Conservation (phyloP, 495 filamentous ascomycete species). For the Aspergillus egyptiacus region DNA sequence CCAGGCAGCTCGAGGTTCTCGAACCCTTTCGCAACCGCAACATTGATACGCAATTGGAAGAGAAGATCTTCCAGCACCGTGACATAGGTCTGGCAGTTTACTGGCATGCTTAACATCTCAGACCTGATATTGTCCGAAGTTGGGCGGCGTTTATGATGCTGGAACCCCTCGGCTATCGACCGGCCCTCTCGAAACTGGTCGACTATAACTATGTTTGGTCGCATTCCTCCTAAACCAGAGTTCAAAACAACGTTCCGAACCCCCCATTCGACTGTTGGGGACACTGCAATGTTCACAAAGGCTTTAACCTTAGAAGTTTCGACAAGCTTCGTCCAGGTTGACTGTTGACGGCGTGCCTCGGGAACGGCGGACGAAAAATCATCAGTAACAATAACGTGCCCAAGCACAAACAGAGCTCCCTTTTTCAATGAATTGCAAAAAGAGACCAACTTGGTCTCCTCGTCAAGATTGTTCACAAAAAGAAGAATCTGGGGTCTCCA, state of each 20-base stretch:
- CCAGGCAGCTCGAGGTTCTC: conserved; percentile 65
- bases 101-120: conserved; percentile 49
- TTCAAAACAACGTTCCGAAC: conserved; percentile 75
- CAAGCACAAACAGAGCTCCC: conserved; percentile 76
- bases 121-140: conserved; percentile 9
- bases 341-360: conserved; percentile 75
- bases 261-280: conserved; percentile 80
- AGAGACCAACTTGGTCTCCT: conserved; percentile 73
- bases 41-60: conserved; percentile 73
- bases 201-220: conserved; percentile 80
- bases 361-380: conserved; percentile 73
- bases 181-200: conserved; percentile 59
- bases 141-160: conserved; percentile 23
- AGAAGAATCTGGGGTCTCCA: conserved; percentile 84
- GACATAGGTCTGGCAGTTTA: conserved; percentile 64
- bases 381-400: conserved; percentile 79
- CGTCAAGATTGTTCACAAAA: conserved; percentile 74
- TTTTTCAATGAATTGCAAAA: conserved; percentile 93
- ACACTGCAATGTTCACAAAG: conserved; percentile 79
- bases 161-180: conserved; percentile 45
- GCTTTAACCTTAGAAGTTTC: conserved; percentile 85
- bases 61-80: conserved; percentile 80
- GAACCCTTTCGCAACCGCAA: conserved; percentile 81
- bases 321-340: conserved; percentile 78
- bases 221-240: conserved; percentile 81